Conservation (phyloP, 2,329 filamentous ascomycete genomes). For the Botryotinia convoluta region DNA sequence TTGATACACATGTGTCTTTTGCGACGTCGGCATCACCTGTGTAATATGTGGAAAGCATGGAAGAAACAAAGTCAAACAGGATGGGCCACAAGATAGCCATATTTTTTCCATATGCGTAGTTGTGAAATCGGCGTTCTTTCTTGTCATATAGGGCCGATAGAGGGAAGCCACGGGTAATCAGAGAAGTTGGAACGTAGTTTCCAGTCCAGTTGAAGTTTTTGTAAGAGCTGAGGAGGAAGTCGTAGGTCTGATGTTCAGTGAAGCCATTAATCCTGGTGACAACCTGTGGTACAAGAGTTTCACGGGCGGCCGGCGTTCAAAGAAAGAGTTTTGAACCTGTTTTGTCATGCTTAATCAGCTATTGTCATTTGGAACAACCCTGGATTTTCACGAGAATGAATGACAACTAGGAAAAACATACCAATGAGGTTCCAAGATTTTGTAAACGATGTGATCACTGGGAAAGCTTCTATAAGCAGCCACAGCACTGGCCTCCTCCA, state of each 20-base stretch:
- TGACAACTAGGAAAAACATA: not conserved
- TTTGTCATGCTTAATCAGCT: not conserved
- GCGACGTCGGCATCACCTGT: slow-evolving; percentile 37
- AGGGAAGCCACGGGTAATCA: slow-evolving; percentile 45
- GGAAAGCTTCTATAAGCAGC: slow-evolving; percentile 19
- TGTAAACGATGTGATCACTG: slow-evolving; percentile 20
- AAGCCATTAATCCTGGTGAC: slow-evolving; percentile 16
- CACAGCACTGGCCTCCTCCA: slow-evolving; percentile 19
- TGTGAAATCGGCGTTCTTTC: slow-evolving; percentile 42
- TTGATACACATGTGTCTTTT: slow-evolving; percentile 39
- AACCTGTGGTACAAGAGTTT: slow-evolving; percentile 3
- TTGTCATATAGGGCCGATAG: slow-evolving; percentile 36
- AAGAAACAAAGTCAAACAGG: slow-evolving; percentile 44
- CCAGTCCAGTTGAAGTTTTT: slow-evolving; percentile 22
- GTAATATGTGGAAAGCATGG: slow-evolving; percentile 41
- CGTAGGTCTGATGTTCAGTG: slow-evolving; percentile 14
- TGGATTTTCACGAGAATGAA: too few species aligned
- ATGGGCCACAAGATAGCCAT: slow-evolving; percentile 46
- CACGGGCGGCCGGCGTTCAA: slow-evolving; percentile 15
- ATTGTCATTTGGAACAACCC: not conserved
- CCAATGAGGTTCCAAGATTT: slow-evolving; percentile 20
- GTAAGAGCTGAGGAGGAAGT: slow-evolving; percentile 20
- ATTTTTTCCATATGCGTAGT: slow-evolving; percentile 50
- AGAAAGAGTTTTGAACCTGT: slow-evolving; percentile 20
- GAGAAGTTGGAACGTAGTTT: slow-evolving; percentile 47